Conservation (phyloP, 805 yeast genomes). For the Ogataea angusta region DNA sequence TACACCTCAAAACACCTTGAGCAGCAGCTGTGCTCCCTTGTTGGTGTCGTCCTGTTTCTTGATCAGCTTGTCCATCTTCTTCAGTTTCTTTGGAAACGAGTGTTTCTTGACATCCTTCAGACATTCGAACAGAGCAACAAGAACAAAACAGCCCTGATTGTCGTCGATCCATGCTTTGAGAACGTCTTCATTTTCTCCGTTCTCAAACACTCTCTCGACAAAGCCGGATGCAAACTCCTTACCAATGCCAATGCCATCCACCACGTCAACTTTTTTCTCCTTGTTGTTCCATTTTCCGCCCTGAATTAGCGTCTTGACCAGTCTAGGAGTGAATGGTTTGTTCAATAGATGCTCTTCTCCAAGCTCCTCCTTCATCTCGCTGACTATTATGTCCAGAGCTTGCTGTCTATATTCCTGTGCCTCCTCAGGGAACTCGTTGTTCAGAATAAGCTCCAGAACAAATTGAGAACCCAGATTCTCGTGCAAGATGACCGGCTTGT, state of each 20-base stretch:
- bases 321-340: conserved; percentile 71
- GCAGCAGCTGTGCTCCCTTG: conserved; percentile 61
- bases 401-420: conserved; percentile 16
- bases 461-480: conserved; percentile 84
- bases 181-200: conserved; percentile 49
- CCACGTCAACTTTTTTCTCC: conserved; percentile 46
- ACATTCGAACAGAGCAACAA: conserved; percentile 75
- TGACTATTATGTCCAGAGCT: conserved; percentile 56
- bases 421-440: conserved; percentile 36
- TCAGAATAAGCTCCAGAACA: conserved; percentile 68
- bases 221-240: conserved; percentile 55
- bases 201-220: conserved; percentile 40
- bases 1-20: conserved; percentile 32
- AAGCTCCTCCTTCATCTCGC: conserved; percentile 64
- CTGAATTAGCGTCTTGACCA: conserved; percentile 72
- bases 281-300: conserved; percentile 80
- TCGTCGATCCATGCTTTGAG: conserved; percentile 63
- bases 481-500: conserved; percentile 50
- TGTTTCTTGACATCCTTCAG: conserved; percentile 43
- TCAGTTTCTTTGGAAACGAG: conserved; percentile 51
- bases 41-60: conserved; percentile 41
- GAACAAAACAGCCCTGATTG: conserved; percentile 71
- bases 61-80: conserved; percentile 44
- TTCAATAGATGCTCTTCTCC: conserved; percentile 66
- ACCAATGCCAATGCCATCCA: conserved; percentile 49